Base-by-base conservation (phyloP, 371 early-diverging fungal genomes). In the Mortierella sp. region DNA sequence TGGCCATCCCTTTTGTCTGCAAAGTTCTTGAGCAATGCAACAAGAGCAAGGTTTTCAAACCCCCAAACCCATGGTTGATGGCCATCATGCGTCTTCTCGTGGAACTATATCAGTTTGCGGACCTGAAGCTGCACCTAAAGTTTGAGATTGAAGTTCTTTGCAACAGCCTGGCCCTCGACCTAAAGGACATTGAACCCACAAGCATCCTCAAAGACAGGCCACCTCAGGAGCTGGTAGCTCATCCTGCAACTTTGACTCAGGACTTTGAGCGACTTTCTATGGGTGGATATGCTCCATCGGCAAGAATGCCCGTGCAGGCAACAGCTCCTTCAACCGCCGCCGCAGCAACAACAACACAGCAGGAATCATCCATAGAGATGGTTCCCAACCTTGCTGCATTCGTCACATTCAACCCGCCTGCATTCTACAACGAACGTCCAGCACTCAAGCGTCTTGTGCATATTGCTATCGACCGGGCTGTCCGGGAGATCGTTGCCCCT, bases 11-110 rank as follows among this genome's bases (percentile, higher is more conserved):
- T 7, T 99, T 99, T 78, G 96, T 96, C 14, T 98, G 98, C 83
- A 97, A 97, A 79, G 95, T 98, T 0, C 81, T 98, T 51, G 96
- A 96, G 71, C 96, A 97, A 72, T 87, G 92, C 57, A 85, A 83
- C 31, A 84, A 87, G 53, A 93, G 93, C 78, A 90, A 84, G 30
- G 93, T 97, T 1, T 99, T 98, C 83, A 88, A 88, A 39, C 96
- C 97, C 13, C 97, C 97, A 13, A 98, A 97, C 80, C 99, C 99
- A 8, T 99, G 98, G 98, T 78, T 98, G 49, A 96, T 98, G 92
- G 94, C 94, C 23, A 94, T 95, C 53, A 83, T 99, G 81, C 89
- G 88, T 49, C 81, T 98, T 13, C 81, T 99, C 27, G 91, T 93
- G 0, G 98, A 98, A 73, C 82, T 99, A 6, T 98, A 97, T 79